These are phyloP conservation scores for Fagus sylvatica DNA, from an alignment of 306 rosid species.

Conservation along the genomic window DNA sequence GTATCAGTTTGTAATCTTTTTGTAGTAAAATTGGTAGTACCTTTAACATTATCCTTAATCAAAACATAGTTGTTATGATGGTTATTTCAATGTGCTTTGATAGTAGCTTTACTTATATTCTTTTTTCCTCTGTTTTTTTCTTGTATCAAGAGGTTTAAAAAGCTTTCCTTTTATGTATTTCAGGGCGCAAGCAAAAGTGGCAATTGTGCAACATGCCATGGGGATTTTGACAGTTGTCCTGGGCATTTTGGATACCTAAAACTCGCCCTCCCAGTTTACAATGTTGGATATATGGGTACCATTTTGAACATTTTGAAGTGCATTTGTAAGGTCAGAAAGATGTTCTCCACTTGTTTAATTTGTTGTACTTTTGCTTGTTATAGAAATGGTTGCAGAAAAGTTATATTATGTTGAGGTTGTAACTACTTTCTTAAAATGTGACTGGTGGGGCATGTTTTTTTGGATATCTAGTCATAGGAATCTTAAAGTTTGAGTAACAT, in stretches of 20 bases:
- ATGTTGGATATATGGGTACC: constrained; percentile 60
- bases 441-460: not conserved
- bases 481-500: not conserved
- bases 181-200: constrained; percentile 74
- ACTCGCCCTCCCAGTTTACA: constrained; percentile 75
- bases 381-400: not conserved
- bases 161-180: constrained; percentile 7
- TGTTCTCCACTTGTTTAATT: not conserved
- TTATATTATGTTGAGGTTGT: not conserved
- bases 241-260: constrained; percentile 82
- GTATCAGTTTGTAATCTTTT: no score
- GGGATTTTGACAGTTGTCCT: constrained; percentile 53
- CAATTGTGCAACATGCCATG: constrained; percentile 77
- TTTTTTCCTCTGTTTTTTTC: constrained; percentile 3
- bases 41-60: no score
- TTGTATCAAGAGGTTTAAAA: constrained; percentile 11
- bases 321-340: constrained; percentile 73
- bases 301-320: constrained; percentile 77
- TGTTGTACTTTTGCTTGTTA: not conserved
- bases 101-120: constrained; percentile 3
- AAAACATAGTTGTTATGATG: not conserved
- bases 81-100: constrained; percentile 3
- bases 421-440: not conserved
- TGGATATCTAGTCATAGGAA: not conserved
- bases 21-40: no score